Percentiles rank a stretch among this genome's conserved stretches.
phyloP scores from a whole-genome alignment of 176 grass and related monocot genomes.

The Bolboschoenus planiculmis region DNA sequence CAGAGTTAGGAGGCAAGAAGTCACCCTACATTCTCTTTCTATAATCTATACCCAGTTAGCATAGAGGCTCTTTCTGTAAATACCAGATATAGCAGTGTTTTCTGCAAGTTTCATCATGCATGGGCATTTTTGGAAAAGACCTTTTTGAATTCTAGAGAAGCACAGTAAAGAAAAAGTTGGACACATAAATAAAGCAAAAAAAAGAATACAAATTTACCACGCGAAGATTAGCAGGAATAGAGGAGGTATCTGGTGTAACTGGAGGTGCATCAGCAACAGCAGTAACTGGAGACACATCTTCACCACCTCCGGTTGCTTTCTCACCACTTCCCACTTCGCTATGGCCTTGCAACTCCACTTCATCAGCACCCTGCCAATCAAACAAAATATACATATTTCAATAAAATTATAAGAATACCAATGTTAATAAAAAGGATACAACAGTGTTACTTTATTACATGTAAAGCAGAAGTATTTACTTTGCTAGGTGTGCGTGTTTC shows the following conservation, averaged over 20 bases:
- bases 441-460: not conserved
- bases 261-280: conserved; percentile 44
- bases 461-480: conserved; percentile 29
- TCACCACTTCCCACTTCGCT: conserved; percentile 41
- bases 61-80: not conserved
- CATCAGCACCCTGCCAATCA: conserved; percentile 45
- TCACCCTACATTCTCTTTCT: not conserved
- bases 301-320: conserved; percentile 46
- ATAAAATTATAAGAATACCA: not conserved
- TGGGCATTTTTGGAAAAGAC: not conserved
- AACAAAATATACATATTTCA: conserved; percentile 12
- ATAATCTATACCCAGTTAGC: not conserved
- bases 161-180: not conserved
- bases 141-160: not conserved
- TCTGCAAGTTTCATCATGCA: not conserved
- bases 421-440: not conserved
- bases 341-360: conserved; percentile 33
- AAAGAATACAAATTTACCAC: conserved; percentile 38
- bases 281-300: conserved; percentile 38
- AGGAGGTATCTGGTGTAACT: conserved; percentile 39
- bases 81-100: not conserved
- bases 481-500: conserved; percentile 79
- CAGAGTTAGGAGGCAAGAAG: not conserved
- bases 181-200: not conserved
- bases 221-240: conserved; percentile 76